These are phyloP conservation scores for Alternaria postmessia DNA, from an alignment of 2,329 filamentous ascomycete genomes.

Conservation along the genomic window DNA sequence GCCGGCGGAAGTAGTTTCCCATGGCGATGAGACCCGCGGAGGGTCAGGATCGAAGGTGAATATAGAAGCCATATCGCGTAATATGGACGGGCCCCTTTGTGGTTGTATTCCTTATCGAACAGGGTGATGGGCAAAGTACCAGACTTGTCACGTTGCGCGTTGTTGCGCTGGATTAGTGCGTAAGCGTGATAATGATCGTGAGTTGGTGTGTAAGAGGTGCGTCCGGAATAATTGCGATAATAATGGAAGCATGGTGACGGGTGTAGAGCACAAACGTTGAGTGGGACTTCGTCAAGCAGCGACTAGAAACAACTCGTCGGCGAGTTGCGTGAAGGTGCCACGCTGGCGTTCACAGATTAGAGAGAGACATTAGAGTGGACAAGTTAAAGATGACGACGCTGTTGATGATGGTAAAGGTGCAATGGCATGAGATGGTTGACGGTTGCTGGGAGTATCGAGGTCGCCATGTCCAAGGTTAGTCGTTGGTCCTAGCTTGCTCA, in stretches of 20 bases:
- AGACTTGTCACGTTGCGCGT: slow-evolving; percentile 7
- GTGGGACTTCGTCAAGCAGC: slow-evolving; percentile 31
- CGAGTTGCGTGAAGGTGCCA: slow-evolving; percentile 35
- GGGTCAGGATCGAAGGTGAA: slow-evolving; percentile 94
- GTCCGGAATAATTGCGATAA: slow-evolving; percentile 58
- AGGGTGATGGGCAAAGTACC: background rate
- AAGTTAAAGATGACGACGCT: background rate
- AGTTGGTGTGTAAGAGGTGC: slow-evolving; percentile 61
- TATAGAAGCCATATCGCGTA: slow-evolving; percentile 79
- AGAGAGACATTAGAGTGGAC: slow-evolving; percentile 21
- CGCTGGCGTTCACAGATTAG: slow-evolving; percentile 30
- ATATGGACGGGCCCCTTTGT: background rate
- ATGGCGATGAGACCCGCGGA: slow-evolving; percentile 87
- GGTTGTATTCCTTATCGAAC: background rate
- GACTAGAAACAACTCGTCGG: slow-evolving; percentile 28
- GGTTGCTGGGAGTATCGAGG: slow-evolving; percentile 10
- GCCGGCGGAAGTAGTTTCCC: slow-evolving; percentile 68
- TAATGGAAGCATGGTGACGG: slow-evolving; percentile 61
- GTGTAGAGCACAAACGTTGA: slow-evolving; percentile 31
- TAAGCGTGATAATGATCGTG: slow-evolving; percentile 53
- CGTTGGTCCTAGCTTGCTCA: slow-evolving; percentile 17
- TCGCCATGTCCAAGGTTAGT: slow-evolving; percentile 16
- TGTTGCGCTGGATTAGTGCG: slow-evolving; percentile 19
- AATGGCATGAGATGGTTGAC: slow-evolving; percentile 8
- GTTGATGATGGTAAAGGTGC: slow-evolving; percentile 2